Percentiles rank a stretch among this genome's conserved stretches.
phyloP scores from a whole-genome alignment of 805 yeast genomes.

The Scheffersomyces stipitis region DNA sequence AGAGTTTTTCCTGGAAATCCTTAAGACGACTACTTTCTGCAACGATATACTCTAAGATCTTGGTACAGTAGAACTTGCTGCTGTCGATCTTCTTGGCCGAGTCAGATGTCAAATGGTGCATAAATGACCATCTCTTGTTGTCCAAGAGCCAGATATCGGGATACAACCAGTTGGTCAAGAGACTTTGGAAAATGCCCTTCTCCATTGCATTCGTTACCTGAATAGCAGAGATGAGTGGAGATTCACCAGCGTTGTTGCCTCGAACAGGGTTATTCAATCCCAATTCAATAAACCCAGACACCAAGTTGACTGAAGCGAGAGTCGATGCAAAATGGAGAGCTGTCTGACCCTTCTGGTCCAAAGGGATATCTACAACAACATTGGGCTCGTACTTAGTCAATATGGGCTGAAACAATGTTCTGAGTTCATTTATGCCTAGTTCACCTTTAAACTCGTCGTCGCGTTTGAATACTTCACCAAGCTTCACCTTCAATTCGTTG shows the following conservation, averaged over 20 bases:
- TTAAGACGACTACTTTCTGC: conserved; percentile 19
- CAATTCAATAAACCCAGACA: conserved; percentile 32
- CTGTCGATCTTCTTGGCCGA: conserved; percentile 31
- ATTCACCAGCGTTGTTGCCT: conserved; percentile 39
- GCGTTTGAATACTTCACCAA: conserved; percentile 36
- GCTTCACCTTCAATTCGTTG: conserved; percentile 32
- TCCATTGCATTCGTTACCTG: conserved; percentile 83
- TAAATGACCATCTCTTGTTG: conserved; percentile 69
- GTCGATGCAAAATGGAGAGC: conserved; percentile 46
- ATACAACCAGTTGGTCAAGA: conserved; percentile 65
- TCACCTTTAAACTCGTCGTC: conserved; percentile 21
- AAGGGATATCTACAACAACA: conserved; percentile 29
- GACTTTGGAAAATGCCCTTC: conserved; percentile 65
- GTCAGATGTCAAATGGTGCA: conserved; percentile 78
- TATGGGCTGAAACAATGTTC: conserved; percentile 22
- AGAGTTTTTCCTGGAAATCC: conserved; percentile 20
- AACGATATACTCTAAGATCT: conserved; percentile 34
- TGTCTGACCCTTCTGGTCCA: conserved; percentile 41
- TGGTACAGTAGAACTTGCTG: conserved; percentile 32
- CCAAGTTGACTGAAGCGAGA: conserved; percentile 36
- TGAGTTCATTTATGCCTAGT: conserved; percentile 21
- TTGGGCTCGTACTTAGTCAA: conserved; percentile 13
- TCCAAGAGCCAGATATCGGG: conserved; percentile 54
- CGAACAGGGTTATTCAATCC: conserved; percentile 39
- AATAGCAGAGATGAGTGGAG: conserved; percentile 65